Evolutionary conservation across 2,329 filamentous ascomycete genomes (phyloP), one percentile per base, ranked within the genome.

Genomic region (Colletotrichum cordylinicola): DNA sequence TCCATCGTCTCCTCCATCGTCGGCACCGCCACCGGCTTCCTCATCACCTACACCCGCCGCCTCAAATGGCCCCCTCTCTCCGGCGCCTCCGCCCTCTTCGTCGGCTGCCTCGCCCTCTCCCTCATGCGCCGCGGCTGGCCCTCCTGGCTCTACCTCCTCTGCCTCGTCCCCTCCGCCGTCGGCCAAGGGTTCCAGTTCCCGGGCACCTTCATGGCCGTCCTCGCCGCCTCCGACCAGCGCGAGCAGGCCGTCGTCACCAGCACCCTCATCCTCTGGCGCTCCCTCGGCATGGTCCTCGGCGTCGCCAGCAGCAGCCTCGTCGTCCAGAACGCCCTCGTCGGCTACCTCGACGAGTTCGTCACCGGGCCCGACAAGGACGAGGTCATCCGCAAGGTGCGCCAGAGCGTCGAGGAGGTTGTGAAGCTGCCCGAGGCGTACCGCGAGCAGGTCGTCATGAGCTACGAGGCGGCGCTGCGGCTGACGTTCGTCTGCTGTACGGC

Each of bases 251-350:
- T 94, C 55, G 91, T 92, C 15, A 94, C 93, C 2, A 92, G 90
- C 69, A 95, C 94, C 0, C 85, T 96, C 76, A 90, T 93, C 21
- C 85, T 96, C 21, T 95, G 93, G 91, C 90, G 94, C 70, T 92
- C 91, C 74, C 84, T 96, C 7, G 94, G 94, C 8, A 90, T 89
- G 72, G 94, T 96, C 1, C 88, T 96, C 80, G 94, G 94, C n/a
- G 90, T 96, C 60, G 92, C 94, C 1, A 86, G 90, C 68, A 94
- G 92, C 78, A 94, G 93, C 81, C 88, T 95, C 73, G 90, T 95
- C 9, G 86, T 96, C 77, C 94, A 96, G 84, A 95, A 95, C 80
- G 88, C 91, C 1, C 85, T 96, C 67, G 84, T 90, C 10, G 84
- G 87, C 21, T 93, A 92, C 78, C 87, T 96, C 7, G 83, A 90